Base-by-base conservation (phyloP, 2,329 filamentous ascomycete genomes). In the Pyrenophora seminiperda region DNA sequence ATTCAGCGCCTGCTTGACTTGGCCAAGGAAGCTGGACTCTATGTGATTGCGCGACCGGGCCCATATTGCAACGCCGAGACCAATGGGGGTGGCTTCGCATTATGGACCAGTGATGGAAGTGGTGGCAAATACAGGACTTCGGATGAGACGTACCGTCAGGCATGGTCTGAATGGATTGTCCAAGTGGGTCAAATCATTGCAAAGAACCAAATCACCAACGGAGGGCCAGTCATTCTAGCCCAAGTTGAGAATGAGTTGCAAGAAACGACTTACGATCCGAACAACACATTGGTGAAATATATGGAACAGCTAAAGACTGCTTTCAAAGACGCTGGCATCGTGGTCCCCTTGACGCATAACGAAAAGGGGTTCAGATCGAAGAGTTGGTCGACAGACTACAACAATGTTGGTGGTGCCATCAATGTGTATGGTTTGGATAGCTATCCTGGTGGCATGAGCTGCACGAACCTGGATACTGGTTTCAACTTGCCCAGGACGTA, bases 191-290 rank as follows among this genome's bases (percentile, higher is more conserved):
- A 71, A 13, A 78, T 81, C 32, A 76, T 83, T 47, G 75, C 74
- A 2, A 71, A 68, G 24, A 81, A 83, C 38, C 74, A 79, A 52
- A 76, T 80, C 42, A 81, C 78, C 0, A 76, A 78, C 7, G 77
- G 77, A 3, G 79, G 79, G 17, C 76, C 79, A 0, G 74, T 82
- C 10, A 80, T 81, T 34, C 63, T 82, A 7, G 76, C 75, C 36
- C 79, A 83, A 54, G 72, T 81, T 14, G 81, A 83, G 57, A 83
- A 83, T 44, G 81, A 83, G 56, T 70, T 81, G 17, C 75, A 77
- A 51, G 72, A 81, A 57, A 76, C 75, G 1, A 60, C 43, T 2
- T 75, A 81, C 47, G 62, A 64, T 3, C 61, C 78, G 0, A 73
- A 65, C n/a, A 71, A 79, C 44, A 79, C 77, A 0, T 56, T 78